Conservation (phyloP, 2,329 filamentous ascomycete species). For the Diaporthe australafricana region DNA sequence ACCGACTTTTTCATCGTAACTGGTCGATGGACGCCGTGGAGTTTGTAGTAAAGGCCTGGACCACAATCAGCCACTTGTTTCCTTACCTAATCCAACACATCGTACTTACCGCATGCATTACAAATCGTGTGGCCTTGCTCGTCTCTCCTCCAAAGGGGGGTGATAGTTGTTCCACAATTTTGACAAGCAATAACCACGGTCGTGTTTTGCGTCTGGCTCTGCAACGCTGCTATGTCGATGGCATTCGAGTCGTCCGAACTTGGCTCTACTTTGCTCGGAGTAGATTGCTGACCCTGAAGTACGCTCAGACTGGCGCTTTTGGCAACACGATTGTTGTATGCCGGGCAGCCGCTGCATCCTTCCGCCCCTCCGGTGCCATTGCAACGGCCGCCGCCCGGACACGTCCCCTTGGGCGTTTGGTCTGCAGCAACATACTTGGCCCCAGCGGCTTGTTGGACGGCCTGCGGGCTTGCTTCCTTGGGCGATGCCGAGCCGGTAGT, state of each 20-base stretch:
- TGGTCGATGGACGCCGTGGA: slow-evolving; percentile 92
- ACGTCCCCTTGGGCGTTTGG: slow-evolving; percentile 83
- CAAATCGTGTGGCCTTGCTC: slow-evolving; percentile 97
- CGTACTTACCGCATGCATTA: slow-evolving; percentile 90
- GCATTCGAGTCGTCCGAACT: slow-evolving; percentile 53
- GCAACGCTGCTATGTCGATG: slow-evolving; percentile 62
- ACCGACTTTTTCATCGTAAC: slow-evolving; percentile 99
- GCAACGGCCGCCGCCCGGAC: slow-evolving; percentile 92
- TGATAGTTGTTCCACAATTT: slow-evolving; percentile 97
- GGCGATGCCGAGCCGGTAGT: slow-evolving; percentile 53
- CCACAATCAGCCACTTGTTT: slow-evolving; percentile 40
- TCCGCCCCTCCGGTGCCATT: slow-evolving; percentile 97
- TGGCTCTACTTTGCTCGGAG: slow-evolving; percentile 41
- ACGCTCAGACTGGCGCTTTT: slow-evolving; percentile 82
- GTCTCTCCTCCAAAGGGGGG: slow-evolving; percentile 93
- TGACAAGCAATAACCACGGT: slow-evolving; percentile 90
- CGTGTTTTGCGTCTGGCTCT: slow-evolving; percentile 57
- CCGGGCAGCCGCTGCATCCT: slow-evolving; percentile 94
- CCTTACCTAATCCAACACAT: neutral
- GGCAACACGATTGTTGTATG: slow-evolving; percentile 95
- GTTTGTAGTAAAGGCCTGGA: slow-evolving; percentile 91
- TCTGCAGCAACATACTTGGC: slow-evolving; percentile 84
- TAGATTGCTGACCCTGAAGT: slow-evolving; percentile 56
- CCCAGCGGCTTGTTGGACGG: slow-evolving; percentile 54
- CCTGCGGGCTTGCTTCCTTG: slow-evolving; percentile 51